Evolutionary conservation across 768 basidiomycete genomes (phyloP).

Genomic region (Albatrellus ellisii): DNA sequence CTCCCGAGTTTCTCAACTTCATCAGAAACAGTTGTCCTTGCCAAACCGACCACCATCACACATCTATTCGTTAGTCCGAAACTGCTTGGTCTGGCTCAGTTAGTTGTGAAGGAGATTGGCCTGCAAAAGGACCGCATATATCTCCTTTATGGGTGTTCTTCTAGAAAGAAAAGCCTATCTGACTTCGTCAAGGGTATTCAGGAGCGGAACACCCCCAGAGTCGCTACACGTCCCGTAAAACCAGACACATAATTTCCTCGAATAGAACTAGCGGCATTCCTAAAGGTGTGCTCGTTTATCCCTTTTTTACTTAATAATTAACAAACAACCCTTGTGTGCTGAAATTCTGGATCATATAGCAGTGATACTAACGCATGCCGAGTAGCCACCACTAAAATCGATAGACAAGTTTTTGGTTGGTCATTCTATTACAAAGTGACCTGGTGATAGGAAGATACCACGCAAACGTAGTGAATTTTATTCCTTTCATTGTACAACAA

Average conservation of each 20-base stretch:
- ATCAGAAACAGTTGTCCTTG: conserved; percentile 38
- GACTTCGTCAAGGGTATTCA: conserved; percentile 30
- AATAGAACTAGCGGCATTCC: conserved; percentile 70
- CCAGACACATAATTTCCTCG: conserved; percentile 53
- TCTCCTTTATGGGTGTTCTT: conserved; percentile 29
- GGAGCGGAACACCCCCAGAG: conserved; percentile 24
- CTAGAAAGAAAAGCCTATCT: conserved; percentile 30
- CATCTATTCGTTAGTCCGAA: conserved; percentile 39
- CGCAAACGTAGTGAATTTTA: neutral
- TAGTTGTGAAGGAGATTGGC: conserved; percentile 23
- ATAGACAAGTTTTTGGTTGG: conserved; percentile 23
- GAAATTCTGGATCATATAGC: conserved; percentile 63
- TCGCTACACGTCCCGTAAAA: conserved; percentile 32
- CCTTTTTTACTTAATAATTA: neutral
- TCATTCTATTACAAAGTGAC: conserved; percentile 1
- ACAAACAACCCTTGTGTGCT: conserved; percentile 29
- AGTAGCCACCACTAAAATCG: conserved; percentile 20
- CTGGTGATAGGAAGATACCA: neutral
- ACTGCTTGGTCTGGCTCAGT: conserved; percentile 28
- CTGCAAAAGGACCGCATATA: conserved; percentile 31
- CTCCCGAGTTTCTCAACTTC: conserved; percentile 45
- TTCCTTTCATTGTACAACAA: too few species aligned
- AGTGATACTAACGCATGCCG: conserved; percentile 23
- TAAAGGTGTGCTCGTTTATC: conserved; percentile 34
- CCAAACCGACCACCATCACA: conserved; percentile 35